These are phyloP conservation scores for Cardiospermum halicacabum DNA, from an alignment of 345 rosid species.

Conservation along the genomic window DNA sequence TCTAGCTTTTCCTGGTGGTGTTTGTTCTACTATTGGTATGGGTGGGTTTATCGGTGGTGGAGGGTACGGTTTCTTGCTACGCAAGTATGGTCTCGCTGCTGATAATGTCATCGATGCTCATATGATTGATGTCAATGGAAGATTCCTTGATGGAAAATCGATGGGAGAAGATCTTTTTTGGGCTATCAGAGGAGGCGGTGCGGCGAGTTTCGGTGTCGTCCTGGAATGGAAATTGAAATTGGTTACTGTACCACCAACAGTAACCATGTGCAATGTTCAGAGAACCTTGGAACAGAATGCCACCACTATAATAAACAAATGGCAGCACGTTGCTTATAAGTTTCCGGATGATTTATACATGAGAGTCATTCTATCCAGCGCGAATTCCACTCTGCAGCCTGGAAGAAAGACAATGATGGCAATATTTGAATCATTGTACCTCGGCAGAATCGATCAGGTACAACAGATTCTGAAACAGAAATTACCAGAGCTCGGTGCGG, in stretches of 20 bases:
- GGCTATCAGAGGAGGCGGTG: constrained; percentile 67
- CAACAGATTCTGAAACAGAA: constrained; percentile 9
- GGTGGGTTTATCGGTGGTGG: constrained; percentile 62
- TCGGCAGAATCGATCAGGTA: constrained; percentile 14
- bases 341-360: constrained; percentile 27
- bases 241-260: constrained; percentile 40
- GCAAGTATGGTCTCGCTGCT: constrained; percentile 47
- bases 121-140: constrained; percentile 40
- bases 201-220: constrained; percentile 58
- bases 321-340: constrained; percentile 39
- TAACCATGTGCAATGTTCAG: constrained; percentile 20
- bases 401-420: constrained; percentile 14
- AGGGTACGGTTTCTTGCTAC: constrained; percentile 52
- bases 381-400: too few relatives aligned
- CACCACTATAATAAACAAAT: constrained; percentile 31
- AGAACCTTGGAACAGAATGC: constrained; percentile 27
- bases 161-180: constrained; percentile 79
- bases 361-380: constrained; percentile 18
- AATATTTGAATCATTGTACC: constrained; percentile 10
- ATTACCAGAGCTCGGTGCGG: constrained; percentile 27
- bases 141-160: constrained; percentile 29
- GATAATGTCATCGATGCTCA: constrained; percentile 54
- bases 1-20: constrained; percentile 27
- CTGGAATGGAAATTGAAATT: constrained; percentile 42
- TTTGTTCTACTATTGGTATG: constrained; percentile 34